Conservation (phyloP, 2,329 filamentous ascomycete genomes). For the Venturiaceae sp. region DNA sequence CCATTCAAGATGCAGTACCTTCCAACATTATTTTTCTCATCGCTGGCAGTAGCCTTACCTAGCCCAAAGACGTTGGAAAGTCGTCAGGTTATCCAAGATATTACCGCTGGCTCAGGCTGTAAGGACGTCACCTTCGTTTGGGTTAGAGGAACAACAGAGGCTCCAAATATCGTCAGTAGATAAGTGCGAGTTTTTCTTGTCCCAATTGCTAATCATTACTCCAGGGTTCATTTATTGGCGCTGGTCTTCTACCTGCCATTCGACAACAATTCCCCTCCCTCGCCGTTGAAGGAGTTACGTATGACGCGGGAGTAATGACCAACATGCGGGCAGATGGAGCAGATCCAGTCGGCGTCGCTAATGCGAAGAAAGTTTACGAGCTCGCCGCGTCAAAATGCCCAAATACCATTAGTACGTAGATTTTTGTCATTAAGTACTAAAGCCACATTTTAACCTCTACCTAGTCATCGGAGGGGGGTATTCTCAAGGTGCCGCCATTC, state of each 20-base stretch:
- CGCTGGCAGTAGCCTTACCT: neutral
- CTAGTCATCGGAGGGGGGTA: neutral
- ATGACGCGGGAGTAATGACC: neutral
- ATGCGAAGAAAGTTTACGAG: neutral
- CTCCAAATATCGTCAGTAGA: neutral
- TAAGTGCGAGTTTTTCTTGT: neutral
- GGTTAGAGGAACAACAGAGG: neutral
- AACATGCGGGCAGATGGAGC: neutral
- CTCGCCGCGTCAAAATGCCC: neutral
- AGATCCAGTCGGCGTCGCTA: neutral
- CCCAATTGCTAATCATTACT: neutral
- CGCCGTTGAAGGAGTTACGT: neutral
- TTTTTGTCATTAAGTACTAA: neutral
- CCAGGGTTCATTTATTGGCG: neutral
- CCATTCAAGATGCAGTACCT: neutral
- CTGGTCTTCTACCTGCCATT: neutral
- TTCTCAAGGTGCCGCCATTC: slow-evolving; percentile 1
- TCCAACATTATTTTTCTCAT: neutral
- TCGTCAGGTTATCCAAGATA: neutral
- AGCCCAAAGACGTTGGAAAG: neutral
- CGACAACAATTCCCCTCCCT: neutral
- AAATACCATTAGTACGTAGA: neutral
- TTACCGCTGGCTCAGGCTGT: neutral
- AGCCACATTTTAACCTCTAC: no score
- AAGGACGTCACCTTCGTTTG: neutral